phyloP scores from a whole-genome alignment of 257 asterid genomes.

The Gardenia jasminoides region DNA sequence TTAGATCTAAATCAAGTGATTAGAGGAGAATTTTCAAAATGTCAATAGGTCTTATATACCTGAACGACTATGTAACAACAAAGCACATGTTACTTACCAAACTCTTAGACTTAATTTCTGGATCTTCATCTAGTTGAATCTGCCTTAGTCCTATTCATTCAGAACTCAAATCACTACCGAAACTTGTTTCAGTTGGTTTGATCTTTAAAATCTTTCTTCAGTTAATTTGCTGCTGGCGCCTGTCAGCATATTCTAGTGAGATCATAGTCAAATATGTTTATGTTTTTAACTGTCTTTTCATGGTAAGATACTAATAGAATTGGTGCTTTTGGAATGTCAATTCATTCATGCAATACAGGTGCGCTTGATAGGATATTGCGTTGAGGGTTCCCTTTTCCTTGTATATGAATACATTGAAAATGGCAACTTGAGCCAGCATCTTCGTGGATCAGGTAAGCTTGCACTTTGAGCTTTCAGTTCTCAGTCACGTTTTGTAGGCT shows the following conservation, averaged over 20 bases:
- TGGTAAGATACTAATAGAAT: not conserved
- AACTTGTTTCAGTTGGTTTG: not conserved
- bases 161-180: not conserved
- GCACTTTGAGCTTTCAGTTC: not conserved
- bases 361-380: slow-evolving; percentile 92
- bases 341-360: slow-evolving; percentile 51
- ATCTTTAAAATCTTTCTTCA: not conserved
- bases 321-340: slow-evolving; percentile 9
- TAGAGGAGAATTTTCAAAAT: not conserved
- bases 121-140: not conserved
- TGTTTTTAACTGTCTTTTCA: not conserved
- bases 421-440: slow-evolving; percentile 89
- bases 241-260: not conserved
- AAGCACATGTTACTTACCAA: not conserved
- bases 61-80: not conserved
- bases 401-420: slow-evolving; percentile 88
- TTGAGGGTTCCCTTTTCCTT: slow-evolving; percentile 94
- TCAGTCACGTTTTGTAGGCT: slow-evolving; percentile 5
- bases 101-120: not conserved
- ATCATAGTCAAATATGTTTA: not conserved
- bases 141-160: not conserved
- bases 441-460: slow-evolving; percentile 67
- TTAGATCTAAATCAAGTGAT: not conserved
- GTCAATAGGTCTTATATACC: not conserved
- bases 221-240: not conserved